Evolutionary conservation across 1,284 basidiomycete genomes (phyloP).

Genomic region (Athelia psychrophila): DNA sequence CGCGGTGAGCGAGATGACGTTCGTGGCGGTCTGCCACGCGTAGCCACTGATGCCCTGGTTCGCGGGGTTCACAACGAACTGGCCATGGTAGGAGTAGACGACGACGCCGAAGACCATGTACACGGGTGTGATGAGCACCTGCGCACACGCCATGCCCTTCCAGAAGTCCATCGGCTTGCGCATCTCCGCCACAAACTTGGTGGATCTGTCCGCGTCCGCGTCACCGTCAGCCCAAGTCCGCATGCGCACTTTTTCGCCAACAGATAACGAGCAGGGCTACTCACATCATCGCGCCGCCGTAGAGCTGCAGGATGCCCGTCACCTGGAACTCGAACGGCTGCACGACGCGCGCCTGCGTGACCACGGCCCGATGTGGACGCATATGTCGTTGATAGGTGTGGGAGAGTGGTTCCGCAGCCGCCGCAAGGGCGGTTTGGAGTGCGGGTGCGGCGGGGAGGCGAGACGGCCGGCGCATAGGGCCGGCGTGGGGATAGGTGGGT

Average conservation of each 20-base stretch:
- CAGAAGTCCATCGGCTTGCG: slow-evolving; percentile 69
- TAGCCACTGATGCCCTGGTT: slow-evolving; percentile 56
- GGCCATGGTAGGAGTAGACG: slow-evolving; percentile 31
- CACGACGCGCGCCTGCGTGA: slow-evolving; percentile 38
- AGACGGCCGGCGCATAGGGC: too few relatives aligned
- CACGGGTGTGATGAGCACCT: slow-evolving; percentile 50
- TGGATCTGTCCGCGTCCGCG: slow-evolving; percentile 34
- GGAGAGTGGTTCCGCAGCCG: too few relatives aligned
- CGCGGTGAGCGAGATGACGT: slow-evolving; percentile 40
- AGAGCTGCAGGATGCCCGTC: slow-evolving; percentile 60
- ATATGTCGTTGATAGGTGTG: too few relatives aligned
- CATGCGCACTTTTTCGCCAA: neutral
- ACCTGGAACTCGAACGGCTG: slow-evolving; percentile 44
- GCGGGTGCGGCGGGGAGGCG: too few relatives aligned
- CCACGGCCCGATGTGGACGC: slow-evolving; percentile 39
- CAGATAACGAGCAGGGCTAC: neutral
- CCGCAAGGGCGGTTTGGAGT: too few relatives aligned
- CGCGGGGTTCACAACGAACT: slow-evolving; percentile 51
- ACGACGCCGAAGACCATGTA: slow-evolving; percentile 60
- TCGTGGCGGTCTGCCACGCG: slow-evolving; percentile 41
- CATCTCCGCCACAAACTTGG: slow-evolving; percentile 72
- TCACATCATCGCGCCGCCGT: neutral
- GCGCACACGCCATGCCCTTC: slow-evolving; percentile 61
- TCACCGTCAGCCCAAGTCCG: slow-evolving; percentile 48
- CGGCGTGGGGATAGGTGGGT: too few relatives aligned